phyloP scores from a whole-genome alignment of 2,329 filamentous ascomycete genomes.

The Thermothelomyces thermophilus region DNA sequence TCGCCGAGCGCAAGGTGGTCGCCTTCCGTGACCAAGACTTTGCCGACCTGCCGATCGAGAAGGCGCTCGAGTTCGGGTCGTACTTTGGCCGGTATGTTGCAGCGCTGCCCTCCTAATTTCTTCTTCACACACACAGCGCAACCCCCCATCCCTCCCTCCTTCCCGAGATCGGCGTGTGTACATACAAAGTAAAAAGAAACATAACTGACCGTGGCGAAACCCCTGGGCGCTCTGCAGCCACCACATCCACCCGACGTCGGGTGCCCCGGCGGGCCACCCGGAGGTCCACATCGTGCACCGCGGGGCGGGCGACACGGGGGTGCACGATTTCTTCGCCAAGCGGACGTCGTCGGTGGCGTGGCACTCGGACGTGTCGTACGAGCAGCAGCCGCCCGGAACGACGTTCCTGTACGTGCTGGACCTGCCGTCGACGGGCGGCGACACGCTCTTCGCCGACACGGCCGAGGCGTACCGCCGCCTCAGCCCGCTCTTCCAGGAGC shows the following conservation, averaged over 20 bases:
- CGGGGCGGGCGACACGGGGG: constrained; percentile 57
- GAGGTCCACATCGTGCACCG: constrained; percentile 67
- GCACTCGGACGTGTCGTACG: constrained; percentile 86
- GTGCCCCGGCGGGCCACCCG: constrained; percentile 60
- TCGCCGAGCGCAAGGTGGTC: constrained; percentile 64
- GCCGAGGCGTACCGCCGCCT: constrained; percentile 76
- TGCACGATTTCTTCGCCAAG: constrained; percentile 53
- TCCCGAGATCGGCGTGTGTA: too few species aligned
- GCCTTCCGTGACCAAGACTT: constrained; percentile 65
- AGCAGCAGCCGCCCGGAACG: constrained; percentile 80
- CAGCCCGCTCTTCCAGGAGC: constrained; percentile 69
- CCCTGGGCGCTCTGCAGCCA: too few species aligned
- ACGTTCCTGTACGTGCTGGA: constrained; percentile 89
- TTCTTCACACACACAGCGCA: not conserved
- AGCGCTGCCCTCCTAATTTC: not conserved
- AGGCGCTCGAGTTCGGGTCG: constrained; percentile 57
- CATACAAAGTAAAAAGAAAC: too few species aligned
- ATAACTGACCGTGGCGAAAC: too few species aligned
- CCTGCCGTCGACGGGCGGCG: constrained; percentile 69
- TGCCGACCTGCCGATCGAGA: constrained; percentile 54
- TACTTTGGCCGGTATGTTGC: constrained; percentile 40
- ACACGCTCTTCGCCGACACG: constrained; percentile 76
- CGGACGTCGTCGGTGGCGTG: constrained; percentile 77
- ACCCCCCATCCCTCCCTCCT: not conserved
- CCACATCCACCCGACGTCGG: constrained; percentile 68